phyloP scores from a whole-genome alignment of 352 stramenopile species.

The Phytophthora pistaciae region DNA sequence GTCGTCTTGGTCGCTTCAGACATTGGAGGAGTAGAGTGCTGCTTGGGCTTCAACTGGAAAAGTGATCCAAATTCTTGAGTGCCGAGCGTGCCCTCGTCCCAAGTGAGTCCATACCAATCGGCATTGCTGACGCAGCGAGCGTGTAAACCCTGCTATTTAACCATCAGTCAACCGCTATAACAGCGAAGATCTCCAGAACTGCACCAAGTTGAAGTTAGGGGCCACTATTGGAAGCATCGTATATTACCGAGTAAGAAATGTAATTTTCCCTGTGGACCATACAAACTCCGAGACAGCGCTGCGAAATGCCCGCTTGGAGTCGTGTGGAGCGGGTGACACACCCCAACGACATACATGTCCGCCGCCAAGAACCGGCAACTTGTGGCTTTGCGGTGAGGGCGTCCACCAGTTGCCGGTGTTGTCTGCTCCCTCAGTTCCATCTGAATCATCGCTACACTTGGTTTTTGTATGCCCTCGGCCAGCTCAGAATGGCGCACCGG shows the following conservation, averaged over 20 bases:
- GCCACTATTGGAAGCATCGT: not conserved
- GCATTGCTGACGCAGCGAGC: constrained; percentile 10
- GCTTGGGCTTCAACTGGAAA: constrained; percentile 5
- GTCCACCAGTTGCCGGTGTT: not conserved
- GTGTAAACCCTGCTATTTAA: not conserved
- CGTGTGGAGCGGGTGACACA: constrained; percentile 5
- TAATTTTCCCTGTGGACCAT: not conserved
- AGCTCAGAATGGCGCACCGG: not conserved
- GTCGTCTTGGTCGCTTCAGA: constrained; percentile 8
- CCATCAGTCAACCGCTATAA: not conserved
- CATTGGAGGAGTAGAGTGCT: not conserved
- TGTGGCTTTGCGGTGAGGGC: constrained; percentile 3
- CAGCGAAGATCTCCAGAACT: not conserved
- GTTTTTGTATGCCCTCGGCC: not conserved
- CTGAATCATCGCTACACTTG: constrained; percentile 5
- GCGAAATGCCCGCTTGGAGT: not conserved
- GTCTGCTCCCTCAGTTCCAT: not conserved
- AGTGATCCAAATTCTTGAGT: not conserved
- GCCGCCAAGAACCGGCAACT: not conserved
- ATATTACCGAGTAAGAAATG: not conserved
- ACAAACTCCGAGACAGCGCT: not conserved
- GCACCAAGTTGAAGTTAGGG: constrained; percentile 2
- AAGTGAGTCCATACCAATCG: constrained; percentile 17
- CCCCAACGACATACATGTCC: not conserved
- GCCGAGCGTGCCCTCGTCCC: not conserved